Conservation (phyloP, 73 alveolate species). For the Durusdinium trenchii region DNA sequence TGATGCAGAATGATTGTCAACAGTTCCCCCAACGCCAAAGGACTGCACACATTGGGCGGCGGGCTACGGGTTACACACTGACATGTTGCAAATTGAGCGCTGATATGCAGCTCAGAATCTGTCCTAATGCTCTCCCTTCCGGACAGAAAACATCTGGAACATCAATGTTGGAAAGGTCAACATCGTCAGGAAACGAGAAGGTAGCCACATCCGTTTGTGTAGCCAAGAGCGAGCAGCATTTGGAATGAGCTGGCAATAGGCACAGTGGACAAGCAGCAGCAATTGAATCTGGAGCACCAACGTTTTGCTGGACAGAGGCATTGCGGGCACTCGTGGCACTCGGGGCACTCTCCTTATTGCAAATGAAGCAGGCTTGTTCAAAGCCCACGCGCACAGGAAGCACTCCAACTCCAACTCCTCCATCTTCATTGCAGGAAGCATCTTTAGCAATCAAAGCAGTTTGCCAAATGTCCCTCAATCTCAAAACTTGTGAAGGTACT, state of each 20-base stretch:
- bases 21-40: no score
- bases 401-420: no score
- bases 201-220: neutral
- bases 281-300: neutral
- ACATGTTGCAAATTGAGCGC: no score
- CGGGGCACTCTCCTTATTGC: no score
- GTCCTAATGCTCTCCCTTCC: neutral
- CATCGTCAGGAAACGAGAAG: neutral
- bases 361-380: neutral
- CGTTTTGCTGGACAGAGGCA: neutral
- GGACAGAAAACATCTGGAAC: neutral
- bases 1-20: no score
- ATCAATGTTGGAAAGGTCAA: neutral
- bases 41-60: no score
- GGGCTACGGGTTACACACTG: no score
- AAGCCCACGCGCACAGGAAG: no score
- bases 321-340: neutral
- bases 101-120: neutral
- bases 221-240: neutral
- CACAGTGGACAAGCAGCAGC: neutral
- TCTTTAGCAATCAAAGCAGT: neutral
- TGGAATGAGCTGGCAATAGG: neutral
- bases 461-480: conserved; percentile 15
- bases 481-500: neutral
- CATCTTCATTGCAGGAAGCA: no score